Evolutionary conservation across 2,329 filamentous ascomycete species (phyloP).

Genomic region (Penicillium hordei): DNA sequence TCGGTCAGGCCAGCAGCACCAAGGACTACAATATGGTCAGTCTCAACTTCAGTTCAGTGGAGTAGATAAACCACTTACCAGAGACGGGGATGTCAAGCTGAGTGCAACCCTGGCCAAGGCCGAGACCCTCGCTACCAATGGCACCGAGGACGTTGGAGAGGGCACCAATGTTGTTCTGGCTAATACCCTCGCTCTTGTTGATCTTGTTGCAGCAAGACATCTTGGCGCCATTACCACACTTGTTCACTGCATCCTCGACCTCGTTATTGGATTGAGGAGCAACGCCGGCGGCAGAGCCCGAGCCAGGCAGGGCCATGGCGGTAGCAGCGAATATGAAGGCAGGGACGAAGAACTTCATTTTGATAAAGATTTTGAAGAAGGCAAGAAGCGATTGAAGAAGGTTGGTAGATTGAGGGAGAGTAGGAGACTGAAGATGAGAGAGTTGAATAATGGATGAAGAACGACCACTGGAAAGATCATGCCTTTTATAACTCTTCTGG

Average conservation of each 20-base stretch:
- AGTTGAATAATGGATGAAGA: constrained; percentile 11
- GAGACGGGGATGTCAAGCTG: constrained; percentile 26
- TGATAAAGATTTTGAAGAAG: constrained; percentile 7
- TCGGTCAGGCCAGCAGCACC: constrained; percentile 17
- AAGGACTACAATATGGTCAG: constrained; percentile 13
- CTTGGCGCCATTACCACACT: constrained; percentile 27
- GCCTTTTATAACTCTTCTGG: constrained; percentile 22
- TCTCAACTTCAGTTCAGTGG: neutral
- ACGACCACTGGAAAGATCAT: neutral
- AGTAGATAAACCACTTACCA: constrained; percentile 18
- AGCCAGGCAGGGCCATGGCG: constrained; percentile 23
- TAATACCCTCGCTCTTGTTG: constrained; percentile 25
- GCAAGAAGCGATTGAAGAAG: neutral
- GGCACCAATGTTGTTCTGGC: constrained; percentile 22
- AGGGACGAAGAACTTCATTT: constrained; percentile 31
- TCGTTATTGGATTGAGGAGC: constrained; percentile 2
- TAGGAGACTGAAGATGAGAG: neutral
- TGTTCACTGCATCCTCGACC: constrained; percentile 20
- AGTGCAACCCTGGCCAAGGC: constrained; percentile 34
- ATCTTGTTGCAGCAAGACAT: constrained; percentile 35
- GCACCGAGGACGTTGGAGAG: constrained; percentile 28
- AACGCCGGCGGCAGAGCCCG: constrained; percentile 2
- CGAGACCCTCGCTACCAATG: constrained; percentile 28
- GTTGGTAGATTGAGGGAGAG: neutral
- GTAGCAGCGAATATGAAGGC: constrained; percentile 27